These are phyloP conservation scores for Apostasia ramifera DNA, from an alignment of 106 monocot genomes.

Conservation along the genomic window DNA sequence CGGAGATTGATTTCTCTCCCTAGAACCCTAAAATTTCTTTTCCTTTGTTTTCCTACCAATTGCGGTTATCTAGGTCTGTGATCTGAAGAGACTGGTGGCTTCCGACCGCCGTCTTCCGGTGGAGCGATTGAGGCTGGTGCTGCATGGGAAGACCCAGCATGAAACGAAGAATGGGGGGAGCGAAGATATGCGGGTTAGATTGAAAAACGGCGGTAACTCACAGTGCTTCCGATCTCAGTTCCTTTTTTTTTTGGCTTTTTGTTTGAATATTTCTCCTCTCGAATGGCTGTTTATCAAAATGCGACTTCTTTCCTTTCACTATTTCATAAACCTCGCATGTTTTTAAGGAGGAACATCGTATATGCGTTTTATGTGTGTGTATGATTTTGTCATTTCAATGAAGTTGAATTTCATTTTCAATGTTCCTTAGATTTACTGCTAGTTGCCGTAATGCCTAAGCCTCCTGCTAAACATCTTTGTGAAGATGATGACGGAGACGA, in stretches of 20 bases:
- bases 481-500: slow-evolving; percentile 67
- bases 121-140: slow-evolving; percentile 46
- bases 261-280: too few species aligned
- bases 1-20: neutral
- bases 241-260: neutral
- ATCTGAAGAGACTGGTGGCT: slow-evolving; percentile 36
- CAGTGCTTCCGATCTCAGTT: neutral
- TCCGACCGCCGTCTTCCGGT: slow-evolving; percentile 26
- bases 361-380: neutral
- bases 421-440: slow-evolving; percentile 54
- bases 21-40: slow-evolving; percentile 5
- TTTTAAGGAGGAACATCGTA: neutral
- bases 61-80: slow-evolving; percentile 21
- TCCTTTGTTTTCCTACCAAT: neutral
- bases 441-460: slow-evolving; percentile 77
- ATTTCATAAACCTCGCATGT: neutral
- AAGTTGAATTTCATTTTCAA: neutral
- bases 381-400: neutral
- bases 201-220: slow-evolving; percentile 40
- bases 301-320: neutral
- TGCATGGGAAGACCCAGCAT: slow-evolving; percentile 34
- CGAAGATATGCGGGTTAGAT: slow-evolving; percentile 25
- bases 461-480: slow-evolving; percentile 81
- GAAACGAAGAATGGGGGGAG: slow-evolving; percentile 20
- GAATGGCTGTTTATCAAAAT: neutral